Evolutionary conservation across 179 eudicot species (phyloP).

Genomic region (Camellia oleifera): DNA sequence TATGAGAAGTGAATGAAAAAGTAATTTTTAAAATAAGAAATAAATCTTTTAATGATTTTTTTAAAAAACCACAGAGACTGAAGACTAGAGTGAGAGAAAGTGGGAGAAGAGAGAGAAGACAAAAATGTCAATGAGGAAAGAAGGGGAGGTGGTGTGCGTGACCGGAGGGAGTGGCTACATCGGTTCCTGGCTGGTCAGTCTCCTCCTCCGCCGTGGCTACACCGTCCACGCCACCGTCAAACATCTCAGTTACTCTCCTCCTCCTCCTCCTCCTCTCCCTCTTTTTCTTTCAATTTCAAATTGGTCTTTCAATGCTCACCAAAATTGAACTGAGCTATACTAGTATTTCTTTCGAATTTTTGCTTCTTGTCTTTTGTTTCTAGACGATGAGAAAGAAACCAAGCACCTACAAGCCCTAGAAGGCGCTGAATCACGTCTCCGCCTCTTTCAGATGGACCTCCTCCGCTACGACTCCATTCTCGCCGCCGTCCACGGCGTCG

Average conservation of each 20-base stretch:
- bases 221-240: conserved; percentile 50
- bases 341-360: not conserved
- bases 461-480: conserved; percentile 62
- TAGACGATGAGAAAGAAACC: conserved; percentile 76
- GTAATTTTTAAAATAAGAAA: no score
- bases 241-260: conserved; percentile 29
- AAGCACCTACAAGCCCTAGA: conserved; percentile 63
- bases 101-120: not conserved
- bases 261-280: not conserved
- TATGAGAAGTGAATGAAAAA: no score
- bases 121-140: conserved; percentile 17
- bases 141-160: conserved; percentile 38
- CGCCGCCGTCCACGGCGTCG: conserved; percentile 45
- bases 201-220: conserved; percentile 53
- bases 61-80: not conserved
- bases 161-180: conserved; percentile 56
- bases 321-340: not conserved
- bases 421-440: conserved; percentile 58
- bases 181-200: conserved; percentile 43
- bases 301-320: not conserved
- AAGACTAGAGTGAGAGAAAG: conserved; percentile 4
- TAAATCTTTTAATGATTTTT: no score
- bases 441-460: conserved; percentile 68
- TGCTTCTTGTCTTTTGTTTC: not conserved
- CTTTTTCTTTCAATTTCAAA: not conserved